phyloP scores from a whole-genome alignment of 1,139 yeast species.

The Magnusiomyces fungicola region DNA sequence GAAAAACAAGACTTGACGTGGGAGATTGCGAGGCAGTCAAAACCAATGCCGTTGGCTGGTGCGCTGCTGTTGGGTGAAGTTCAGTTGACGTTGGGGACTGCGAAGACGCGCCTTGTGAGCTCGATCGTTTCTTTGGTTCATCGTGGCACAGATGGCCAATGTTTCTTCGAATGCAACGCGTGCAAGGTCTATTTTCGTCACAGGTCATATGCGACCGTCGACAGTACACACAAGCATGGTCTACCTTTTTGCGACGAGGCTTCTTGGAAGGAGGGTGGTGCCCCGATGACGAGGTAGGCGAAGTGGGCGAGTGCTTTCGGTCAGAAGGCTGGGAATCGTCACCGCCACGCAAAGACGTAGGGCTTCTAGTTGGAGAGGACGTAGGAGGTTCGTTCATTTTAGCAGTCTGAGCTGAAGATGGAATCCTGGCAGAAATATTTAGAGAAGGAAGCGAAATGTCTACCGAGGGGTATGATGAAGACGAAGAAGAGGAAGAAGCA shows the following conservation, averaged over 20 bases:
- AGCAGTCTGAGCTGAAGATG: too few species aligned
- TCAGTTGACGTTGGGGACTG: slow-evolving; percentile 3
- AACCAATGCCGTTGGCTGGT: slow-evolving; percentile 16
- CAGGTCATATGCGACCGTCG: slow-evolving; percentile 93
- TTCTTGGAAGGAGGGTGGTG: slow-evolving; percentile 7
- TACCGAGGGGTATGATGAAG: too few species aligned
- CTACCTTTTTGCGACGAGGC: slow-evolving; percentile 27
- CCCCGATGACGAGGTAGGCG: too few species aligned
- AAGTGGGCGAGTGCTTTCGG: too few species aligned
- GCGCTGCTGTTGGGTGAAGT: slow-evolving; percentile 13
- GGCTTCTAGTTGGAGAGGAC: too few species aligned
- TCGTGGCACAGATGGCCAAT: slow-evolving; percentile 88
- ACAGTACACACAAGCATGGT: slow-evolving; percentile 79
- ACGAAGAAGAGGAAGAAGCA: too few species aligned
- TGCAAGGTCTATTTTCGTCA: slow-evolving; percentile 72
- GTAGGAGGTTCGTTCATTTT: too few species aligned
- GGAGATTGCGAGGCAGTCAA: slow-evolving; percentile 13
- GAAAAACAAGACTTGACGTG: slow-evolving; percentile 11
- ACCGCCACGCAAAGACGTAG: too few species aligned
- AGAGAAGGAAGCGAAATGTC: too few species aligned
- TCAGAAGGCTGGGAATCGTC: too few species aligned
- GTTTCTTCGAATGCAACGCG: slow-evolving; percentile 77
- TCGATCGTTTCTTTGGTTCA: slow-evolving; percentile 40
- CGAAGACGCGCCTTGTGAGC: neutral
- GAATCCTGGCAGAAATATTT: too few species aligned